Percentiles rank a stretch among this genome's conserved stretches.
phyloP scores from a whole-genome alignment of 169 alveolate genomes.

The Cryptosporidium sp. region DNA sequence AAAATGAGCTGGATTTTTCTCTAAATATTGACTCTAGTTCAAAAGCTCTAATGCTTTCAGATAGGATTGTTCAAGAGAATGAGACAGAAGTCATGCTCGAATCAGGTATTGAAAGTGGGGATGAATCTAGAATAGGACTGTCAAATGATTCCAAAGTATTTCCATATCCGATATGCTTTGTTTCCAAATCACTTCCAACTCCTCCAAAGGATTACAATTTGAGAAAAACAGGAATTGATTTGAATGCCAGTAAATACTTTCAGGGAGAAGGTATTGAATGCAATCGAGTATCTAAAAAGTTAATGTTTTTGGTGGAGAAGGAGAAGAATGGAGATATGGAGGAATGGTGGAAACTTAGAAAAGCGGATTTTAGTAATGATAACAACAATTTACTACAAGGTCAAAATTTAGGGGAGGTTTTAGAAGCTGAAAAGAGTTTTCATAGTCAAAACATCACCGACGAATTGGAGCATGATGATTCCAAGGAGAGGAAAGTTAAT shows the following conservation, averaged over 20 bases:
- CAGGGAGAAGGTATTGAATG: not conserved
- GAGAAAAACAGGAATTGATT: slow-evolving; percentile 38
- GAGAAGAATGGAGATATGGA: not conserved
- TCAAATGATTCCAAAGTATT: slow-evolving; percentile 15
- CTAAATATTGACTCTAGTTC: not conserved
- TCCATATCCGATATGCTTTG: slow-evolving; percentile 65
- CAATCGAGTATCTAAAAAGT: not conserved
- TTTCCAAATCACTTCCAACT: slow-evolving; percentile 65
- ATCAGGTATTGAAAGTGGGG: not conserved
- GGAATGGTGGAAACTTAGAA: not conserved
- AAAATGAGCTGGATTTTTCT: not conserved
- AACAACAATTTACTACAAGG: no score
- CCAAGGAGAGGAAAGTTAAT: not conserved
- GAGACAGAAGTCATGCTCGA: not conserved
- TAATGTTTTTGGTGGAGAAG: not conserved
- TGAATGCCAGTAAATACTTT: slow-evolving; percentile 2
- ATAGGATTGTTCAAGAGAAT: not conserved
- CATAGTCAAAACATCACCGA: not conserved
- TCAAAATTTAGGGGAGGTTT: not conserved
- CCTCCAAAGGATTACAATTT: slow-evolving; percentile 61
- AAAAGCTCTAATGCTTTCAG: not conserved
- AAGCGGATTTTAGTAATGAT: not conserved
- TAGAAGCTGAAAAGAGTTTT: not conserved
- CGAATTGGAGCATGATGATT: not conserved
- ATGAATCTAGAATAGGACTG: not conserved